phyloP scores from a whole-genome alignment of 176 grass and related monocot genomes.

The Avena atlantica region DNA sequence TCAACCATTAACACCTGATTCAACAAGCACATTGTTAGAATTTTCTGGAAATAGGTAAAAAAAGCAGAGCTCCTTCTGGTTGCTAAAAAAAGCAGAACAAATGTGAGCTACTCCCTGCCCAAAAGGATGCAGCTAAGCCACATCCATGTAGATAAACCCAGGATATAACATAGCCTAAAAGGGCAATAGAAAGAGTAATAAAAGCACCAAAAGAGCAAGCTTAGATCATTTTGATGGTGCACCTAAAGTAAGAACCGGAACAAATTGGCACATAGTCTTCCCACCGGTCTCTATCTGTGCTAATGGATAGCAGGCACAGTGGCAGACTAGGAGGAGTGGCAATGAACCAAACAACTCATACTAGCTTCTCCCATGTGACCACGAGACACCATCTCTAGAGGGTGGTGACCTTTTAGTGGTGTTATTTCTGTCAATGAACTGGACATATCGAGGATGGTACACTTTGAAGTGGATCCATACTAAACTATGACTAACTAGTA shows the following conservation, averaged over 20 bases:
- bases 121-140: not conserved
- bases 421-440: not conserved
- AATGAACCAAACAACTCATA: not conserved
- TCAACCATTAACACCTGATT: conserved; percentile 36
- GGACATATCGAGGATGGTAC: not conserved
- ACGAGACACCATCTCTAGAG: not conserved
- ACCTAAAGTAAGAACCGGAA: conserved; percentile 7
- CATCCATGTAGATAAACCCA: not conserved
- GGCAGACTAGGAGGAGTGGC: not conserved
- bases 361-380: not conserved
- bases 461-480: not conserved
- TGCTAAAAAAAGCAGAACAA: not conserved
- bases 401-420: not conserved
- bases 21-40: not conserved
- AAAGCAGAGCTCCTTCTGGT: not conserved
- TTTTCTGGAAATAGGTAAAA: not conserved
- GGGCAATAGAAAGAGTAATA: not conserved
- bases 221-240: not conserved
- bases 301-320: not conserved
- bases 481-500: not conserved
- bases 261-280: not conserved
- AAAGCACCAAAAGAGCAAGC: not conserved
- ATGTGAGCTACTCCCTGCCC: not conserved
- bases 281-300: not conserved
- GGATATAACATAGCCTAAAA: not conserved